Conservation (phyloP, 2,329 filamentous ascomycete species). For the Pseudogymnoascus destructans region DNA sequence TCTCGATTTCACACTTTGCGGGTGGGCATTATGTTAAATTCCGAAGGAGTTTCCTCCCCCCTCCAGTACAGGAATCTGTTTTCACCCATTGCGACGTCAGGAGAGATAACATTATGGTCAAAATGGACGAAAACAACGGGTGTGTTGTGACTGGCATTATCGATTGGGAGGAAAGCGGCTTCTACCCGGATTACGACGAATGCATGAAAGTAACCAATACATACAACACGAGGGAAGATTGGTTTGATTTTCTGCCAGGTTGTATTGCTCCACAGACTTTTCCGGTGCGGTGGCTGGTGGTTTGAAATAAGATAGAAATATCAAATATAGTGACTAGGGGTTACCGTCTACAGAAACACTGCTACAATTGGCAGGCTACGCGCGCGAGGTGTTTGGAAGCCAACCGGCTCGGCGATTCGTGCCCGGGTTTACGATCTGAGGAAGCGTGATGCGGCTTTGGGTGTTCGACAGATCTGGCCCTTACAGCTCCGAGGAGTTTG, state of each 20-base stretch:
- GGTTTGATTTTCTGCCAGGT: slow-evolving; percentile 11
- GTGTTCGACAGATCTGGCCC: too few relatives aligned
- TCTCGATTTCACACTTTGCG: slow-evolving; percentile 8
- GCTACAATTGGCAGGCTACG: too few relatives aligned
- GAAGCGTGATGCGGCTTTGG: too few relatives aligned
- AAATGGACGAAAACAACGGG: slow-evolving; percentile 9
- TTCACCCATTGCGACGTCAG: slow-evolving; percentile 16
- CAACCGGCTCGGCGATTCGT: too few relatives aligned
- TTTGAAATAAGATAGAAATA: slow-evolving; percentile 3
- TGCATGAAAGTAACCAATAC: slow-evolving; percentile 6
- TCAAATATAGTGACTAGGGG: not conserved
- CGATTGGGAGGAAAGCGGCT: slow-evolving; percentile 14
- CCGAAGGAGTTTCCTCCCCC: slow-evolving; percentile 13
- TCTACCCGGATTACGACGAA: slow-evolving; percentile 14
- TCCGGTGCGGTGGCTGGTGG: slow-evolving; percentile 4
- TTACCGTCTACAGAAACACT: not conserved
- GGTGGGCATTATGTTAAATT: slow-evolving; percentile 11
- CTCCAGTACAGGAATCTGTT: slow-evolving; percentile 4
- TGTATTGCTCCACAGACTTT: slow-evolving; percentile 11
- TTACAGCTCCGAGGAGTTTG: too few relatives aligned
- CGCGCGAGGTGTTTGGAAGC: too few relatives aligned
- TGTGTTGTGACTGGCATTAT: slow-evolving; percentile 14
- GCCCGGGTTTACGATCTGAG: too few relatives aligned
- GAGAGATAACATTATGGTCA: slow-evolving; percentile 15
- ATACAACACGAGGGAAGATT: slow-evolving; percentile 22